Base-by-base conservation (phyloP, 768 basidiomycete species). In the Psilocybe subaeruginosa region DNA sequence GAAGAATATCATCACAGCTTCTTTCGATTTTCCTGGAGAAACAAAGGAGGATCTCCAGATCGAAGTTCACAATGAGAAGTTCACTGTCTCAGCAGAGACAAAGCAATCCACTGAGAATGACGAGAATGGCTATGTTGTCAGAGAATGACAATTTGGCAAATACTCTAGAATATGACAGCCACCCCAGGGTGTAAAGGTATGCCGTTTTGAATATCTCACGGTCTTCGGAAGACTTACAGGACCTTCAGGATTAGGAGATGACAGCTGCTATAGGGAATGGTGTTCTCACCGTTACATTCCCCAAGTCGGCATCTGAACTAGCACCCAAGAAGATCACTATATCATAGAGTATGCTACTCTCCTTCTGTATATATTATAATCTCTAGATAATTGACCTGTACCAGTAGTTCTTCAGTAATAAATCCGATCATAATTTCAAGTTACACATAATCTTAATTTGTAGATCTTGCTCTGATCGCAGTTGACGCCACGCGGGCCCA, bases 1-100 rank as follows among this genome's bases (percentile, higher is more conserved):
- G 19, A 72, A 69, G 23, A 84, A 85, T 65, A 67, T 74, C 39
- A 80, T 87, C 41, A 83, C 82, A 0, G 85, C 85, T 45, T 70
- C 76, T 6, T 85, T 88, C 66, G 86, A 88, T 64, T 72, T 88
- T 6, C 86, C 87, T 0, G 86, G 86, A 17, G 30, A 87, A 41
- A 73, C 73, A 58, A 80, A 82, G 33, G 80, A 85, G 49, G 72
- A 86, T 60, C 74, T 87, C 51, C 70, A 72, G 52, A 80, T 88
- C 64, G 85, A 87, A 57, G 66, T 85, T 7, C 77, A 80, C 60
- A 77, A 81, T 61, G 79, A 81, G 60, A 72, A 77, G 2, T 79
- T 88, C 53, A 81, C 71, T 48, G 68, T 88, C 51, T 80, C 84
- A 3, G 87, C 84, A 8, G 81, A 88, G 72, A 74, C 66, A 23